phyloP scores from a whole-genome alignment of 1,139 yeast species.

The Arxiozyma heterogenica region DNA sequence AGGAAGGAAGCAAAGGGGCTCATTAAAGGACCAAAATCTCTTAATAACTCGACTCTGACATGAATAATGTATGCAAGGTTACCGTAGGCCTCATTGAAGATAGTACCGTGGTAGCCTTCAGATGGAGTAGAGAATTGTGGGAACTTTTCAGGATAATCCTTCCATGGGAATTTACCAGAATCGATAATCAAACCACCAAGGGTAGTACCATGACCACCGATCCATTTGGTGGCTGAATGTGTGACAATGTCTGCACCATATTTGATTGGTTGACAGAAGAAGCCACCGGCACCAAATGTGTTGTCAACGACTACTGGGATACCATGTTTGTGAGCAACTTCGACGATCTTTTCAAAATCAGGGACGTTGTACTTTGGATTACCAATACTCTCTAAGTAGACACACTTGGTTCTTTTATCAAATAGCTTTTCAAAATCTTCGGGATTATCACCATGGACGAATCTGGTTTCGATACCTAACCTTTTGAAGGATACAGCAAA shows the following conservation, averaged over 20 bases:
- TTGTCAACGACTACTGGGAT: conserved; percentile 91
- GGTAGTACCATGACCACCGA: conserved; percentile 95
- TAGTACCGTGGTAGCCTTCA: conserved; percentile 86
- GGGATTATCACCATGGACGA: conserved; percentile 68
- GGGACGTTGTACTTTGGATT: conserved; percentile 92
- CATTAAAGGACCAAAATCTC: conserved; percentile 86
- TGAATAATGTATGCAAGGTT: conserved; percentile 71
- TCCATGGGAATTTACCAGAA: conserved; percentile 89
- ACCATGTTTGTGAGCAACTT: conserved; percentile 78
- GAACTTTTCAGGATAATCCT: conserved; percentile 71
- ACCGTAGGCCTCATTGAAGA: conserved; percentile 75
- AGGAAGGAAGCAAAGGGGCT: conserved; percentile 86
- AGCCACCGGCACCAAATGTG: conserved; percentile 97
- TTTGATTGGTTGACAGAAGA: conserved; percentile 70
- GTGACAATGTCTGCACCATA: conserved; percentile 80
- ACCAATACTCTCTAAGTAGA: conserved; percentile 85
- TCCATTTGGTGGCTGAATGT: conserved; percentile 97
- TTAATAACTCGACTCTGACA: conserved; percentile 72
- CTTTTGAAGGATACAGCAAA: conserved; percentile 87
- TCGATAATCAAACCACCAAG: conserved; percentile 88
- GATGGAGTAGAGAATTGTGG: conserved; percentile 88
- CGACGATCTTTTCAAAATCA: conserved; percentile 70
- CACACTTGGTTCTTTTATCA: conserved; percentile 80
- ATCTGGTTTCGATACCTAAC: conserved; percentile 74
- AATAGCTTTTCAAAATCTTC: conserved; percentile 65